phyloP scores from a whole-genome alignment of 176 grass and related monocot genomes.

The Pontederia paniculata region DNA sequence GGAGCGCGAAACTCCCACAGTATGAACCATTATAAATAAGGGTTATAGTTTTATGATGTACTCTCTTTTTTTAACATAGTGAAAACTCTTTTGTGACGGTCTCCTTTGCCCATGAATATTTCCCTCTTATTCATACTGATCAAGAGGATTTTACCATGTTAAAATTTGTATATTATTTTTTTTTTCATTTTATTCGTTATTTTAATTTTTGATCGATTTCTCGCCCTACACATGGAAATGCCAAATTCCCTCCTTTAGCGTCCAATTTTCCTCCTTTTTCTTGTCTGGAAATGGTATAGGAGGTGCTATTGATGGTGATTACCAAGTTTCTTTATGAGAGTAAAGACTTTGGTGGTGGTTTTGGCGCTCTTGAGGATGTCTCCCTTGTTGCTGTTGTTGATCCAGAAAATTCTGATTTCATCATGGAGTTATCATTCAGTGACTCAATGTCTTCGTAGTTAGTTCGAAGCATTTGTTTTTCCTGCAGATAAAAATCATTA shows the following conservation, averaged over 20 bases:
- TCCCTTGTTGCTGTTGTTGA: constrained; percentile 16
- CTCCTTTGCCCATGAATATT: too few relatives aligned
- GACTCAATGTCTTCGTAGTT: constrained; percentile 27
- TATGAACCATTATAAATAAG: too few relatives aligned
- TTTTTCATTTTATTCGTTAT: too few relatives aligned
- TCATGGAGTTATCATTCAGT: constrained; percentile 22
- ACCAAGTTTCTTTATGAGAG: constrained; percentile 5
- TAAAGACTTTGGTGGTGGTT: constrained; percentile 51
- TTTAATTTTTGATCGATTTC: too few relatives aligned
- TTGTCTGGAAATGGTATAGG: constrained; percentile 51
- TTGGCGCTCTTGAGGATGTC: constrained; percentile 63
- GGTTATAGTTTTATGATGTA: too few relatives aligned
- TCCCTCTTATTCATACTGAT: too few relatives aligned
- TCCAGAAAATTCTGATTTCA: constrained; percentile 33
- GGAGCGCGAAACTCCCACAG: too few relatives aligned
- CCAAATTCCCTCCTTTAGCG: constrained; percentile 37
- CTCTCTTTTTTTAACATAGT: too few relatives aligned
- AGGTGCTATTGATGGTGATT: constrained; percentile 12
- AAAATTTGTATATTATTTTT: too few relatives aligned
- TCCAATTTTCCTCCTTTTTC: constrained; percentile 78
- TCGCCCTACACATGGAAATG: constrained; percentile 46
- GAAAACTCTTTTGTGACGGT: too few relatives aligned
- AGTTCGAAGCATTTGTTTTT: constrained; percentile 44
- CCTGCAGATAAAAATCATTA: constrained; percentile 31
- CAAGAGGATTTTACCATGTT: too few relatives aligned